Evolutionary conservation across 345 rosid genomes (phyloP), one percentile per base, ranked within the genome.

Genomic region (Tarenaya hassleriana): DNA sequence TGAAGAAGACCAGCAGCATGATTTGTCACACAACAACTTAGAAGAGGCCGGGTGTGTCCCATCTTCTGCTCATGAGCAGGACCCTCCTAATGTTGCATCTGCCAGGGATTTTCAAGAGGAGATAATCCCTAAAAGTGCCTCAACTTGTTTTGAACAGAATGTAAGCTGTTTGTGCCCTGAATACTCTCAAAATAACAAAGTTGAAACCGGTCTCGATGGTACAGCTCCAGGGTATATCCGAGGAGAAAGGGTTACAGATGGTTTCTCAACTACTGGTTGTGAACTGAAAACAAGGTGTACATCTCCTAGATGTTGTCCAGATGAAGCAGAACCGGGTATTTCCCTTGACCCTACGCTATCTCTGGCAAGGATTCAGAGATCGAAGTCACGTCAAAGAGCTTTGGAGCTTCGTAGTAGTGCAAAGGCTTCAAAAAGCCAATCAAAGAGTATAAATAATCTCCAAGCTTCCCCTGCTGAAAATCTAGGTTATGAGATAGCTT

Each of bases 381-480:
- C 95, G 12, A 84, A 63, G 66, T 75, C 88, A 35, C 86, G 96
- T 72, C 91, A 87, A 61, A 69, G 46, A 69, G 83, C 71, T 71
- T 50, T 87, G 40, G 75, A 75, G 72, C 62, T 67, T 68, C 94
- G 86, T 6, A 77, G 68, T 60, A 80, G 94, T 70, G 77, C 72
- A 11, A 83, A 76, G 67, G 75, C 70, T 33, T 56, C 63, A 11
- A 73, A 57, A 62, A 62, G 55, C 35, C 31, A 62, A 62, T 70
- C 62, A 18, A 44, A 33, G 38, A 41, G 51, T 68, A 70, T 59
- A 45, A 56, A 37, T 38, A 53, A 62, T 42, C 43, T 50, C 63
- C 61, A 33, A 56, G 64, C 56, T 56, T 47, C 50, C 42, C 58
- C 41, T 24, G 34, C 46, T 54, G 58, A 55, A 55, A 17, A 18